phyloP scores from a whole-genome alignment of 768 basidiomycete genomes.

The Amanita rimosa region DNA sequence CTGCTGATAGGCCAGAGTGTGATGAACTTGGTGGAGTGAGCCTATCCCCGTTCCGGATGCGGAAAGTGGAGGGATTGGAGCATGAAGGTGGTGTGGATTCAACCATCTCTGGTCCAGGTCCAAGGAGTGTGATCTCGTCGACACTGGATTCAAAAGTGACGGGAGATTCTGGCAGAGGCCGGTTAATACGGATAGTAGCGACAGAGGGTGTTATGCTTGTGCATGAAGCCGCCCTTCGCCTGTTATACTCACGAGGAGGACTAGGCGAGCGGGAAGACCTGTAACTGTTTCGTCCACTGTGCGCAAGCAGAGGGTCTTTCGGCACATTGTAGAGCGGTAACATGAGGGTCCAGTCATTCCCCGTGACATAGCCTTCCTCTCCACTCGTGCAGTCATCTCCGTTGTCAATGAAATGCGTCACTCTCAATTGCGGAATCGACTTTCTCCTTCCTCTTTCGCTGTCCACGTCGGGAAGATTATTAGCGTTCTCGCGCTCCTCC shows the following conservation, averaged over 20 bases:
- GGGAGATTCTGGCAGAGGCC: not conserved
- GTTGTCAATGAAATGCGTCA: slow-evolving; percentile 1
- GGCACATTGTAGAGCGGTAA: slow-evolving; percentile 1
- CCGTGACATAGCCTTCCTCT: not conserved
- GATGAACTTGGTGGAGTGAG: not conserved
- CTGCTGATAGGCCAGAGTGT: not conserved
- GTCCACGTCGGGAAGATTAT: not conserved
- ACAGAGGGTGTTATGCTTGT: not conserved
- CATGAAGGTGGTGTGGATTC: not conserved
- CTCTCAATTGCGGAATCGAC: slow-evolving; percentile 3
- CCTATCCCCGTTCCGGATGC: not conserved
- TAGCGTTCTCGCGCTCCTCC: not conserved
- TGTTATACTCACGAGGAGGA: not conserved
- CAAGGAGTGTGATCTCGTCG: not conserved
- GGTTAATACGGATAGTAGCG: not conserved
- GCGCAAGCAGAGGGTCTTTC: not conserved
- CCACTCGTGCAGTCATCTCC: not conserved
- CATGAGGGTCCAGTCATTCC: slow-evolving; percentile 4
- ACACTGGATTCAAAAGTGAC: not conserved
- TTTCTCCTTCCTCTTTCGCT: slow-evolving; percentile 1
- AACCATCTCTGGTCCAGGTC: not conserved
- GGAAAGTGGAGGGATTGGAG: not conserved
- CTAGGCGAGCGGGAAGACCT: slow-evolving; percentile 3
- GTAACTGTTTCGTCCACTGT: not conserved
- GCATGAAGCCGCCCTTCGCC: slow-evolving; percentile 2